phyloP scores from a whole-genome alignment of 108 stramenopile genomes.

The Epipyxis sp. region DNA sequence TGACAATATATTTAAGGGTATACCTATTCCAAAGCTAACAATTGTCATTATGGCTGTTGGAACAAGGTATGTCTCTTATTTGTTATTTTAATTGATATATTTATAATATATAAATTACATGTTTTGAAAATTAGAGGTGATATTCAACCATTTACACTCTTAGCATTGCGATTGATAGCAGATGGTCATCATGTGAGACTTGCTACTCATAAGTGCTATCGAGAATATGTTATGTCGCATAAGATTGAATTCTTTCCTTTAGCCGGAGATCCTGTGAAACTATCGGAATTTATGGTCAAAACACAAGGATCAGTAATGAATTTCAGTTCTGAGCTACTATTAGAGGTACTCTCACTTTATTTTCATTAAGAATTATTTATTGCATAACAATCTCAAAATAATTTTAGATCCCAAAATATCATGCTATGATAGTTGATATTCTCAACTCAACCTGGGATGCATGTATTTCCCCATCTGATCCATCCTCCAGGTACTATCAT shows the following conservation, averaged over 20 bases:
- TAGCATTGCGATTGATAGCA: slow-evolving; percentile 3
- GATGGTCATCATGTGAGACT: slow-evolving; percentile 40
- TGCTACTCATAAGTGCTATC: slow-evolving; percentile 33
- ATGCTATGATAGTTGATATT: slow-evolving; percentile 63
- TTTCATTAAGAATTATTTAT: not conserved
- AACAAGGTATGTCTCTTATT: not conserved
- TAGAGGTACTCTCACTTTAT: no score
- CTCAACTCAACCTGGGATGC: slow-evolving; percentile 65
- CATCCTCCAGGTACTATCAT: no score
- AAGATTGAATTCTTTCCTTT: slow-evolving; percentile 72
- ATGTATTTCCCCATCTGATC: slow-evolving; percentile 61
- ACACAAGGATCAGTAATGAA: slow-evolving; percentile 40
- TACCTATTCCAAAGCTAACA: slow-evolving; percentile 33
- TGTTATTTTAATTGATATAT: not conserved
- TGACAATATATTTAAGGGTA: not conserved
- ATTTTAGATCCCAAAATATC: slow-evolving; percentile 50
- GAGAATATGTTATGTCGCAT: slow-evolving; percentile 46
- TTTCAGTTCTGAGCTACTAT: not conserved
- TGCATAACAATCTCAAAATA: not conserved
- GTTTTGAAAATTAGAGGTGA: slow-evolving; percentile 22
- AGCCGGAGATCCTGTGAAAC: slow-evolving; percentile 69
- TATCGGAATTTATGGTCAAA: slow-evolving; percentile 53
- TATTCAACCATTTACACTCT: slow-evolving; percentile 37
- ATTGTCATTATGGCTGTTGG: slow-evolving; percentile 39
- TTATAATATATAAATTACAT: not conserved